Conservation (phyloP, 768 basidiomycete species). For the Rickenella mellea region DNA sequence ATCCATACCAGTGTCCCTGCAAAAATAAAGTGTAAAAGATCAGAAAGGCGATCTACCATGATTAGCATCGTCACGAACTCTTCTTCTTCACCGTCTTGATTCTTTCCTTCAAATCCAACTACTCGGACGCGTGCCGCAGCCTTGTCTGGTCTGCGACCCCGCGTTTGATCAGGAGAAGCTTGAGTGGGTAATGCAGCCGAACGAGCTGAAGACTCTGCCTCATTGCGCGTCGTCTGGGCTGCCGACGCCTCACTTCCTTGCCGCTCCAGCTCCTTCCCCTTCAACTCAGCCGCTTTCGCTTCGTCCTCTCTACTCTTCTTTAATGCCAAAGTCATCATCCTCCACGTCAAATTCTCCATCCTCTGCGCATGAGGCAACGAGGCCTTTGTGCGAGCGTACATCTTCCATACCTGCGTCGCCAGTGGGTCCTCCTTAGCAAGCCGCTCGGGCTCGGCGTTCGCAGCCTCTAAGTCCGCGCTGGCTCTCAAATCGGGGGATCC, state of each 20-base stretch:
- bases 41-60: constrained; percentile 9
- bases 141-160: constrained; percentile 73
- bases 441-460: constrained; percentile 49
- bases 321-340: constrained; percentile 95
- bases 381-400: constrained; percentile 89
- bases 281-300: constrained; percentile 22
- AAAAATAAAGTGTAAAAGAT: constrained; percentile 10
- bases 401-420: constrained; percentile 94
- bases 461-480: constrained; percentile 25
- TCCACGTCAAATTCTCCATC: constrained; percentile 98
- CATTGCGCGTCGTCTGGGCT: constrained; percentile 7
- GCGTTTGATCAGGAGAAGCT: constrained; percentile 30
- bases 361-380: constrained; percentile 83
- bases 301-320: constrained; percentile 82
- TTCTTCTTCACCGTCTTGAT: constrained; percentile 63
- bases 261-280: constrained; percentile 10
- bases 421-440: constrained; percentile 81
- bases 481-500: constrained; percentile 66
- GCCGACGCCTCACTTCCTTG: constrained; percentile 16
- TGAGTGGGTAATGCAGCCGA: constrained; percentile 6
- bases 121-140: constrained; percentile 71
- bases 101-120: constrained; percentile 71
- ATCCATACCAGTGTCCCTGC: constrained; percentile 70
- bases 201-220: too few relatives aligned
- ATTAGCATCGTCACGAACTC: constrained; percentile 27